Base-by-base conservation (phyloP, 2,329 filamentous ascomycete genomes). In the Hymenoscyphus repandus region DNA sequence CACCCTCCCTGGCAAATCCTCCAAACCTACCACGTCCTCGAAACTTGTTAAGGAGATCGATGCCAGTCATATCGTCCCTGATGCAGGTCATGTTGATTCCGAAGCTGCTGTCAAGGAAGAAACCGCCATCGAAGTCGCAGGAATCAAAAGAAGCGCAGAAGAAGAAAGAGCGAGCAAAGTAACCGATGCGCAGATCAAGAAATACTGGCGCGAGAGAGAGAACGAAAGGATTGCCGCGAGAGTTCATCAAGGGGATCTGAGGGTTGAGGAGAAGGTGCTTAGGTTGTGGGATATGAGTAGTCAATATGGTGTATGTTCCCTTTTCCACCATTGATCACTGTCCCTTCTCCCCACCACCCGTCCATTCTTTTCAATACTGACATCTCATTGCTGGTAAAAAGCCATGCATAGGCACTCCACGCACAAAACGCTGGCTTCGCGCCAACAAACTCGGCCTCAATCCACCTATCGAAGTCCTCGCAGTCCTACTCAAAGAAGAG, bases 201-300 rank as follows among this genome's bases (percentile, higher is more conserved):
- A 74, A 63, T 96, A 96, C 67, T 96, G 90, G 90, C 74, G 74
- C 58, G 69, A 69, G 10, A 81, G 92, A 58, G 89, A 96, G 72
- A 72, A 73, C 37, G 76, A 82, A 62, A 77, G 89, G 59, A 77
- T 76, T 52, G 80, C 88, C 15, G 79, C 80, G 38, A 74, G 86
- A 61, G 83, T 95, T 33, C 93, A 97, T 64, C 90, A 95, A 70
- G 70, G 85, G 61, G 84, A 76, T 2, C 66, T 97, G 59, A 78
- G 75, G 10, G 59, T 87, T 41, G 77, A 86, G 50, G 91, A 97
- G 75, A 96, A 92, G 74, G 82, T 97, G 22, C 70, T 97, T 62
- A 77, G 92, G 56, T 88, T 96, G 67, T 99, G 93, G 70, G 93
- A 99, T 67, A 86, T 95, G 58, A 93, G 85, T 64, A 88, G 80